Conservation (phyloP, 805 yeast species). For the Suhomyces vadensis region DNA sequence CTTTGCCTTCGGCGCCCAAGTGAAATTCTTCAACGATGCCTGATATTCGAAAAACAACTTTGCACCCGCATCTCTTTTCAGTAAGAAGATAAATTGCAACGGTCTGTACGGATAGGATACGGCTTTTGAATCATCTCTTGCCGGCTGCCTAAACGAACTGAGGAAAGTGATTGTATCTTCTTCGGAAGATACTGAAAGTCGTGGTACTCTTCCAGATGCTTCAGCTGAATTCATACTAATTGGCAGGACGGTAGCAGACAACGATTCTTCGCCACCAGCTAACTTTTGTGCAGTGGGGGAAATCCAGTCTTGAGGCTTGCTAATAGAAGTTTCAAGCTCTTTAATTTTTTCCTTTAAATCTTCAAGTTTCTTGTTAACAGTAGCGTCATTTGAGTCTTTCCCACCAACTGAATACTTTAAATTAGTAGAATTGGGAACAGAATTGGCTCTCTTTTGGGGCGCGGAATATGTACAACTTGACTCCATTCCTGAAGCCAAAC, state of each 20-base stretch:
- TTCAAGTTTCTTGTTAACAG: background rate
- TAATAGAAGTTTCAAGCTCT: background rate
- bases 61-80: constrained; percentile 9
- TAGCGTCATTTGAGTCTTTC: constrained; percentile 4
- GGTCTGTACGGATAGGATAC: background rate
- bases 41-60: constrained; percentile 11
- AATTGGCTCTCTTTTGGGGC: constrained; percentile 5
- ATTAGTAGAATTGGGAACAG: constrained; percentile 5
- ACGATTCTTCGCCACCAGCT: background rate
- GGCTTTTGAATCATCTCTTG: background rate
- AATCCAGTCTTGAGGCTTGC: background rate
- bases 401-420: background rate
- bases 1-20: background rate
- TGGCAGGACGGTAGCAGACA: background rate
- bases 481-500: constrained; percentile 11
- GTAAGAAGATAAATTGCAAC: background rate
- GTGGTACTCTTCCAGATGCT: background rate
- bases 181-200: background rate
- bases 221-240: background rate
- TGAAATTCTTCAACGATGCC: constrained; percentile 10
- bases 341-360: background rate
- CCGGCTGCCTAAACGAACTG: background rate
- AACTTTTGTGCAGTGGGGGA: background rate
- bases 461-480: constrained; percentile 10
- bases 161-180: constrained; percentile 1